Conservation (phyloP, 345 rosid genomes). For the Sisymbrium altissimum region DNA sequence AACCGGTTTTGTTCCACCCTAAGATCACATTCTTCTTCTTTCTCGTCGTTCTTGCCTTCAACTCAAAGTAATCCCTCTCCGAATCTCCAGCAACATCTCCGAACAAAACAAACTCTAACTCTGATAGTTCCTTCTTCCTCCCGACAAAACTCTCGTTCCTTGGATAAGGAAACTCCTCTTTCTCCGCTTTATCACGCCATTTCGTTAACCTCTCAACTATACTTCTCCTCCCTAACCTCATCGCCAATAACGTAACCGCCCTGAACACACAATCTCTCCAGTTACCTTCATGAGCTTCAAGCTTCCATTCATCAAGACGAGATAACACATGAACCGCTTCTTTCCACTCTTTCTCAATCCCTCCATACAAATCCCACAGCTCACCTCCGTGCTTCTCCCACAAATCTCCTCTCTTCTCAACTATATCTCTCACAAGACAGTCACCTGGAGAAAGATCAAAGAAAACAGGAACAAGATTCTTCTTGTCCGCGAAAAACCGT, state of each 20-base stretch:
- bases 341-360: constrained; percentile 91
- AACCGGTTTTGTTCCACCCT: constrained; percentile 65
- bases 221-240: constrained; percentile 86
- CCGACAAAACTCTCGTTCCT: constrained; percentile 78
- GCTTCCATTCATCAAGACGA: constrained; percentile 82
- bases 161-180: constrained; percentile 87
- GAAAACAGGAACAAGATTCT: constrained; percentile 86
- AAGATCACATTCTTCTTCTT: constrained; percentile 66
- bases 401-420: constrained; percentile 87
- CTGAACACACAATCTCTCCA: constrained; percentile 90
- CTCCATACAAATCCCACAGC: constrained; percentile 76
- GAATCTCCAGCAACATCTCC: constrained; percentile 80
- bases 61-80: constrained; percentile 77
- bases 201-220: constrained; percentile 70
- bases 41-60: constrained; percentile 55
- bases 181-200: constrained; percentile 82
- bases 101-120: constrained; percentile 79
- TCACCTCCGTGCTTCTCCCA: constrained; percentile 97
- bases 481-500: constrained; percentile 69
- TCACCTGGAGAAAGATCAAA: constrained; percentile 76
- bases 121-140: constrained; percentile 84
- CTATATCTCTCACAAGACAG: constrained; percentile 91
- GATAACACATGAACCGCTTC: constrained; percentile 74
- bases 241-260: constrained; percentile 67
- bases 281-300: constrained; percentile 83